A percentile compares a stretch with the other conserved stretches of the same genome.
Conservation (phyloP, 1,284 basidiomycete genomes). For the Cutaneotrichosporon arboriforme region DNA sequence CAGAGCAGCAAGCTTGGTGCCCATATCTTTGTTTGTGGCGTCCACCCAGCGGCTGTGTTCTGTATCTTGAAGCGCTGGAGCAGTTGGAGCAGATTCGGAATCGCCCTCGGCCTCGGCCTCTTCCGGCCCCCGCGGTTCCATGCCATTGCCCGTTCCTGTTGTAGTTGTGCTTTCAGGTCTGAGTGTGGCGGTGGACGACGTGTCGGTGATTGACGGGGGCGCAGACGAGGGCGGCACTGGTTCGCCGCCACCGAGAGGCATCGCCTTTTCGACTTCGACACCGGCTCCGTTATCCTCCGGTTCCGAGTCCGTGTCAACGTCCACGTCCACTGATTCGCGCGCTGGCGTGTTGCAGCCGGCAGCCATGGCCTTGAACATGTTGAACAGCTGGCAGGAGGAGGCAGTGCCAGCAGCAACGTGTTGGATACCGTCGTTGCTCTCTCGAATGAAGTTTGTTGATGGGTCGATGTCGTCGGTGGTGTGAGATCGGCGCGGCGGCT, state of each 20-base stretch:
- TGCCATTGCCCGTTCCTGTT: too few relatives aligned
- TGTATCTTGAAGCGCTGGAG: not conserved
- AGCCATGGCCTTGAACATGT: constrained; percentile 39
- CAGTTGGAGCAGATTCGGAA: too few relatives aligned
- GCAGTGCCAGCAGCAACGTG: constrained; percentile 1
- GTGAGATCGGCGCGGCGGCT: too few relatives aligned
- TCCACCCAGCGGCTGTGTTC: not conserved
- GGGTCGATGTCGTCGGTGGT: too few relatives aligned
- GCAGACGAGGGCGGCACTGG: too few relatives aligned
- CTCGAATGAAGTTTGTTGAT: not conserved
- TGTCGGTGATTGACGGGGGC: not conserved
- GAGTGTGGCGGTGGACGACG: not conserved
- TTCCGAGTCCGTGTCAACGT: constrained; percentile 13
- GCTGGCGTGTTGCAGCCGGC: constrained; percentile 10
- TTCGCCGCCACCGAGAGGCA: constrained; percentile 7
- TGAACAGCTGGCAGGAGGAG: constrained; percentile 33
- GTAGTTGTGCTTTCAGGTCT: too few relatives aligned
- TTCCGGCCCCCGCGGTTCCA: too few relatives aligned
- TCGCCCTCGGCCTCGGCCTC: too few relatives aligned
- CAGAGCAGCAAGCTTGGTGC: constrained; percentile 18
- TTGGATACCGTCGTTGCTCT: not conserved
- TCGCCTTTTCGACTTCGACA: not conserved
- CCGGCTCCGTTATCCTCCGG: not conserved
- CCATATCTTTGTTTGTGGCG: constrained; percentile 1
- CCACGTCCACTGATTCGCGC: constrained; percentile 11